Evolutionary conservation across 305 asterid genomes (phyloP).

Genomic region (Fraxinus albicans): DNA sequence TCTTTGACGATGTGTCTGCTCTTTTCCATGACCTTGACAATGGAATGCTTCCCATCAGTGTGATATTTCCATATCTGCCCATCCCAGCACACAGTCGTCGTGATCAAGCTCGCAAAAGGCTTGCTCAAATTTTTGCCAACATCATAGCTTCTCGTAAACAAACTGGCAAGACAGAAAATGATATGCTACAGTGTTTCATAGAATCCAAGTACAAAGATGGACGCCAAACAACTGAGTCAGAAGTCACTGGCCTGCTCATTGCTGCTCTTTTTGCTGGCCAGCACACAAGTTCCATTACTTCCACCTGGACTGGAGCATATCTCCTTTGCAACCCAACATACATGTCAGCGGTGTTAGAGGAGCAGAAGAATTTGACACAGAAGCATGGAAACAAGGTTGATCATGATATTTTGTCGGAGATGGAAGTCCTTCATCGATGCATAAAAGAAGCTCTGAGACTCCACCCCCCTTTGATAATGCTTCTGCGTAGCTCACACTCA

Average conservation of each 20-base stretch:
- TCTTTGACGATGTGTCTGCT: not conserved
- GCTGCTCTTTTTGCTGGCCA: conserved; percentile 64
- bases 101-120: not conserved
- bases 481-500: conserved; percentile 43
- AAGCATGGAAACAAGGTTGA: conserved; percentile 46
- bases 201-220: conserved; percentile 61
- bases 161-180: not conserved
- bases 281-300: conserved; percentile 57
- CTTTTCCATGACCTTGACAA: not conserved
- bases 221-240: conserved; percentile 43
- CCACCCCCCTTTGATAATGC: conserved; percentile 55
- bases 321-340: conserved; percentile 33
- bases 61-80: not conserved
- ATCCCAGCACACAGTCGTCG: not conserved
- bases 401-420: conserved; percentile 52
- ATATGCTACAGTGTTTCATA: conserved; percentile 17
- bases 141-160: not conserved
- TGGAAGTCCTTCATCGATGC: conserved; percentile 50
- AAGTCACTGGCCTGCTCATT: conserved; percentile 52
- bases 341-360: conserved; percentile 45
- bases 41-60: not conserved
- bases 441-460: conserved; percentile 55
- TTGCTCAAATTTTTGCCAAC: not conserved
- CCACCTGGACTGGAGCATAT: conserved; percentile 36
- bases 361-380: conserved; percentile 43